These are phyloP conservation scores for Ulota crispa DNA, from an alignment of 225 moss, liverwort and hornwort genomes.

Conservation along the genomic window DNA sequence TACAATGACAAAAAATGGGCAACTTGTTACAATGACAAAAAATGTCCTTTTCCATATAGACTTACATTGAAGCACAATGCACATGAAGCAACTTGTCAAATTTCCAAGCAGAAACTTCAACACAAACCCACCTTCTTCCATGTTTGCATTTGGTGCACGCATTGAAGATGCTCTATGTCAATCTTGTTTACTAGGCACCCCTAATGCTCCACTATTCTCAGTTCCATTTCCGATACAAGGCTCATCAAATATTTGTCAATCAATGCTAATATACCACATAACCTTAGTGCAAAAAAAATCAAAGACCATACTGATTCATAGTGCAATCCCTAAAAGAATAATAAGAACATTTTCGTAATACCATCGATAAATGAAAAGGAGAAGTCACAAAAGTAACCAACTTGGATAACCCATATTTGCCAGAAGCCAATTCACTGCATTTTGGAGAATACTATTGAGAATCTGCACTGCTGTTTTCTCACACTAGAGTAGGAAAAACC, in stretches of 20 bases:
- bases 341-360: not conserved
- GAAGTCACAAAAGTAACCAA: conserved; percentile 21
- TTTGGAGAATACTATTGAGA: conserved; percentile 65
- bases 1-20: too few species aligned
- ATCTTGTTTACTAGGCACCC: conserved; percentile 49
- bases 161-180: conserved; percentile 36
- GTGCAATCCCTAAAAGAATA: not conserved
- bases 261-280: not conserved
- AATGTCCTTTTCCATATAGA: too few species aligned
- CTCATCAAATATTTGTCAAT: conserved; percentile 62
- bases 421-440: conserved; percentile 79
- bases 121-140: too few species aligned
- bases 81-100: too few species aligned
- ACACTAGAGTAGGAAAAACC: conserved; percentile 63
- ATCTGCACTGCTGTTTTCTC: conserved; percentile 77
- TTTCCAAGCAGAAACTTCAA: too few species aligned
- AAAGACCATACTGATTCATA: not conserved
- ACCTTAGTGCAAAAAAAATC: not conserved
- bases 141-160: too few species aligned
- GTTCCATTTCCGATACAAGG: conserved; percentile 34
- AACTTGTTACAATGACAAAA: too few species aligned
- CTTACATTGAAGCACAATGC: too few species aligned
- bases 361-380: not conserved
- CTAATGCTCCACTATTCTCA: conserved; percentile 10
- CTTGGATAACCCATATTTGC: conserved; percentile 76